Evolutionary conservation across 2,329 filamentous ascomycete genomes (phyloP).

Genomic region (Fusarium anthophilum): DNA sequence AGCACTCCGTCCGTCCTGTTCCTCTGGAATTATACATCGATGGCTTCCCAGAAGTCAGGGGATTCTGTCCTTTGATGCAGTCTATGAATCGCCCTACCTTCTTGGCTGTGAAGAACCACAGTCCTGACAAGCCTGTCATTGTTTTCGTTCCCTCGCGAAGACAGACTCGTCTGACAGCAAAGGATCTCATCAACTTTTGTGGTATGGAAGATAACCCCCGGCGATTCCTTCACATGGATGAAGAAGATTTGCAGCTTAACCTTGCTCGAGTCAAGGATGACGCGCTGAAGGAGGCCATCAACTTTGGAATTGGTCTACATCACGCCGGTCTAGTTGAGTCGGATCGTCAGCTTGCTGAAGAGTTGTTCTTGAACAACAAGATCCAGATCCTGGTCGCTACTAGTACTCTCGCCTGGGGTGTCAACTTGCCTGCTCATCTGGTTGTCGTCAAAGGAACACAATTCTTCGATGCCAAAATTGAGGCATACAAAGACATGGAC

Average conservation of each 20-base stretch:
- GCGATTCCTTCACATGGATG: slow-evolving; percentile 91
- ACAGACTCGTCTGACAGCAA: slow-evolving; percentile 93
- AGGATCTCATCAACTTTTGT: slow-evolving; percentile 96
- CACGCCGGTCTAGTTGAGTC: slow-evolving; percentile 97
- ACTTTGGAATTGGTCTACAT: slow-evolving; percentile 95
- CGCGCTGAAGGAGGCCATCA: slow-evolving; percentile 90
- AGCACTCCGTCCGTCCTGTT: slow-evolving; percentile 95
- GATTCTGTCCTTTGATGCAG: slow-evolving; percentile 98
- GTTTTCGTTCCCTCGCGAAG: slow-evolving; percentile 96
- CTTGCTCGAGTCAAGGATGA: slow-evolving; percentile 93
- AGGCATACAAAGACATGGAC: slow-evolving; percentile 99
- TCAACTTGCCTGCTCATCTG: slow-evolving; percentile 95
- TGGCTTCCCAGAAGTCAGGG: slow-evolving; percentile 92
- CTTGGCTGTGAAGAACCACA: slow-evolving; percentile 94
- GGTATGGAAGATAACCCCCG: slow-evolving; percentile 98
- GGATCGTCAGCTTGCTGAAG: slow-evolving; percentile 89
- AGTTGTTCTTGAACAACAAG: slow-evolving; percentile 96
- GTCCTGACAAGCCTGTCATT: slow-evolving; percentile 95
- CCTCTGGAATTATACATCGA: slow-evolving; percentile 97
- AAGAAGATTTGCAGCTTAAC: slow-evolving; percentile 90
- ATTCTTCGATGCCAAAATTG: slow-evolving; percentile 97
- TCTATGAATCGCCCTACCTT: slow-evolving; percentile 99
- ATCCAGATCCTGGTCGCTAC: slow-evolving; percentile 97
- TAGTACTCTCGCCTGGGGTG: slow-evolving; percentile 96
- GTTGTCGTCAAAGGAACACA: slow-evolving; percentile 99